These are phyloP conservation scores for Escovopsis sp. DNA, from an alignment of 2,329 filamentous ascomycete genomes.

Conservation along the genomic window DNA sequence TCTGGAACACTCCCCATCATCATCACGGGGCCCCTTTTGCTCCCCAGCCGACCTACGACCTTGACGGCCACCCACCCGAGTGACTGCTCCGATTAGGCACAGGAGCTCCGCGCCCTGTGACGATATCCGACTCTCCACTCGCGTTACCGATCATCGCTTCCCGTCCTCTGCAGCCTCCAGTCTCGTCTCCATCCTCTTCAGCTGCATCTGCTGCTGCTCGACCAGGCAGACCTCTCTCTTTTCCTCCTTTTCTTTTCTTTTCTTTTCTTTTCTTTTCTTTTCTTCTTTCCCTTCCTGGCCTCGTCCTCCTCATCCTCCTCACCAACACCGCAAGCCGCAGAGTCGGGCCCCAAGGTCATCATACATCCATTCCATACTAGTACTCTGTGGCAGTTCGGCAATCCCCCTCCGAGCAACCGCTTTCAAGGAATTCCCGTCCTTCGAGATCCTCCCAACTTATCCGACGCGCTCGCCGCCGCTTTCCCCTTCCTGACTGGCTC, in stretches of 20 bases:
- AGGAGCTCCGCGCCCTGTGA: conserved; percentile 7
- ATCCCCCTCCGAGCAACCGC: neutral
- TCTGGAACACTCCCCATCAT: neutral
- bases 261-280: neutral
- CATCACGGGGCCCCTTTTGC: conserved; percentile 5
- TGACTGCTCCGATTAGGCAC: conserved; percentile 5
- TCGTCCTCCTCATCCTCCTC: neutral
- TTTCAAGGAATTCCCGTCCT: neutral
- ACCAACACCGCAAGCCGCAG: neutral
- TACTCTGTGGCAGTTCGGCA: neutral
- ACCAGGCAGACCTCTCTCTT: neutral
- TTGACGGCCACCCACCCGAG: neutral
- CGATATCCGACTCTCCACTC: conserved; percentile 6
- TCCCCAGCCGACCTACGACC: too few relatives aligned
- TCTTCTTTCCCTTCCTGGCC: neutral
- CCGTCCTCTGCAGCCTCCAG: neutral
- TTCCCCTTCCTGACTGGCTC: neutral
- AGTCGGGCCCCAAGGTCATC: too few relatives aligned
- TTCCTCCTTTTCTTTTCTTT: neutral
- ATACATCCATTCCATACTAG: neutral
- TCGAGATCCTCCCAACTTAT: neutral
- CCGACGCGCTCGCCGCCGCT: neutral
- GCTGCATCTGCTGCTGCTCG: neutral
- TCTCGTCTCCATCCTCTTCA: neutral
- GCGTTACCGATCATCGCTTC: conserved; percentile 2